These are phyloP conservation scores for Boletellus ananiceps DNA, from an alignment of 768 basidiomycete species.

Conservation along the genomic window DNA sequence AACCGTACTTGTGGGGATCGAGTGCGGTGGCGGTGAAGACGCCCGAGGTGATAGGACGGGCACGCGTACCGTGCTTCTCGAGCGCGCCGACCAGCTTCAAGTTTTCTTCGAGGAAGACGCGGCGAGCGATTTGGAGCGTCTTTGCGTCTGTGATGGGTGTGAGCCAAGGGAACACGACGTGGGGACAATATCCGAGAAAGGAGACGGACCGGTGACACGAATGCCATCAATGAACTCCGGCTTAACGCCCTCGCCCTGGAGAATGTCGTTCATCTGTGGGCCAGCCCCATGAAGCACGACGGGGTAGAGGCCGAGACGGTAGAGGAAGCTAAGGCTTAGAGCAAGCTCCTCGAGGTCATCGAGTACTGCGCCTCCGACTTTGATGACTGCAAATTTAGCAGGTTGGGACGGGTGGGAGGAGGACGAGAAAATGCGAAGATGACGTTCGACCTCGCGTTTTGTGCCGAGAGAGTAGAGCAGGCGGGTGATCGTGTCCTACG, in stretches of 20 bases:
- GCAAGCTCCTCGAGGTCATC: conserved; percentile 91
- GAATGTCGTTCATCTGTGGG: conserved; percentile 90
- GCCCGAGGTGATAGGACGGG: conserved; percentile 95
- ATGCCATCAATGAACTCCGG: conserved; percentile 98
- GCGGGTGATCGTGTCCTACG: conserved; percentile 93
- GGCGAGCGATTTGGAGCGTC: conserved; percentile 90
- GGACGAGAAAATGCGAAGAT: conserved; percentile 97
- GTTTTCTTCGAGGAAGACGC: conserved; percentile 97
- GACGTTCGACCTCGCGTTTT: conserved; percentile 95
- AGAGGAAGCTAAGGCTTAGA: conserved; percentile 92
- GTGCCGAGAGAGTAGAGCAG: conserved; percentile 95
- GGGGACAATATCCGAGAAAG: background rate
- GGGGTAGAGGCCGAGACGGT: conserved; percentile 96
- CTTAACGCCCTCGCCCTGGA: conserved; percentile 87
- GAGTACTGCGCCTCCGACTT: conserved; percentile 94
- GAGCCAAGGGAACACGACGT: background rate
- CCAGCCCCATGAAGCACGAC: conserved; percentile 96
- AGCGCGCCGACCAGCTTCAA: conserved; percentile 89
- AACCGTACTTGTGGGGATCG: conserved; percentile 89
- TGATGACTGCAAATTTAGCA: conserved; percentile 96
- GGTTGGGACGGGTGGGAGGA: conserved; percentile 84
- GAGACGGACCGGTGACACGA: conserved; percentile 78
- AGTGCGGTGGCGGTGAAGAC: conserved; percentile 98
- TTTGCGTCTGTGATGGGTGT: conserved; percentile 61
- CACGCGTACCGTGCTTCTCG: conserved; percentile 92